Percentiles rank a stretch among this genome's conserved stretches.
Conservation (phyloP, 2,329 filamentous ascomycete species). For the Trematosphaeria pertusa region DNA sequence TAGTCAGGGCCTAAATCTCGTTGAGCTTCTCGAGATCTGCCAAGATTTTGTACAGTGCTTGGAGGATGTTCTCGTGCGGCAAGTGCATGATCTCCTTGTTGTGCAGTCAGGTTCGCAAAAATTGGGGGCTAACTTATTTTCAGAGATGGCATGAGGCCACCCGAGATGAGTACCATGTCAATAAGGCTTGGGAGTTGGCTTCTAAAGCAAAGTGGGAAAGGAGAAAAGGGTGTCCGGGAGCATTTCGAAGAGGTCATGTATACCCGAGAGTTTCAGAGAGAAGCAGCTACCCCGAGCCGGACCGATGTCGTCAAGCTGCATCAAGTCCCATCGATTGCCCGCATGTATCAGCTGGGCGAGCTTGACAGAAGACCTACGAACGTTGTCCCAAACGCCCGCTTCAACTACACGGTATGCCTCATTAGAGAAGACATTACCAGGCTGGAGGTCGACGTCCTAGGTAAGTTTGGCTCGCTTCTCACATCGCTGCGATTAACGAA, state of each 20-base stretch:
- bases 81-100: too few relatives aligned
- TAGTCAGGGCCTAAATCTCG: slow-evolving; percentile 24
- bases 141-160: slow-evolving; percentile 17
- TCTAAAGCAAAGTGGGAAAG: slow-evolving; percentile 22
- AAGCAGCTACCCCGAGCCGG: slow-evolving; percentile 13
- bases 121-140: slow-evolving; percentile 2
- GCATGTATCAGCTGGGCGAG: slow-evolving; percentile 33
- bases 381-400: slow-evolving; percentile 24
- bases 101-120: too few relatives aligned
- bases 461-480: too few relatives aligned
- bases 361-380: slow-evolving; percentile 33
- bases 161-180: slow-evolving; percentile 31
- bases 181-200: slow-evolving; percentile 27
- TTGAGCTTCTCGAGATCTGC: slow-evolving; percentile 27
- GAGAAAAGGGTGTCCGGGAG: slow-evolving; percentile 20
- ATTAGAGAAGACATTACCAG: slow-evolving; percentile 43
- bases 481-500: too few relatives aligned
- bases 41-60: slow-evolving; percentile 29
- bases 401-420: slow-evolving; percentile 39
- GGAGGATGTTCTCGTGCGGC: slow-evolving; percentile 23
- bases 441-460: slow-evolving; percentile 35
- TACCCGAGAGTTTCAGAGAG: slow-evolving; percentile 29
- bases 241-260: slow-evolving; percentile 36
- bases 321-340: slow-evolving; percentile 34
- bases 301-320: slow-evolving; percentile 27